phyloP scores from a whole-genome alignment of 2,329 filamentous ascomycete genomes.

The Fusarium subglutinans region DNA sequence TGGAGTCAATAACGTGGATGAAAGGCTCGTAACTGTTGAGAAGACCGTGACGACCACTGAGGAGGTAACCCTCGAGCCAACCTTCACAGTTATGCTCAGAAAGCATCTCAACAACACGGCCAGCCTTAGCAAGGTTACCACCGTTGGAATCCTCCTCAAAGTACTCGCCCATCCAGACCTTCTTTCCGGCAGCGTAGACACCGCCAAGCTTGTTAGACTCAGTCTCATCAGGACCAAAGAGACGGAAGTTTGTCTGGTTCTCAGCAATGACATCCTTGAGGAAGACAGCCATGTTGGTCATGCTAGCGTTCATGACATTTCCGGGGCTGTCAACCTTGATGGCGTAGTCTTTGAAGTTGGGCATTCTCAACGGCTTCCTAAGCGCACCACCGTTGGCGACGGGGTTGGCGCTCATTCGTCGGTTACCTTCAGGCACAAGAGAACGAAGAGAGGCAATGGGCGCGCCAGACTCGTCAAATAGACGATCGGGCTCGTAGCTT shows the following conservation, averaged over 20 bases:
- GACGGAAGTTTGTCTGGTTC: slow-evolving; percentile 75
- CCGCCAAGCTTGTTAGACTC: slow-evolving; percentile 80
- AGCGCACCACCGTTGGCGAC: slow-evolving; percentile 77
- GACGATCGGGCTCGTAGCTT: slow-evolving; percentile 76
- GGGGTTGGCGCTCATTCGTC: slow-evolving; percentile 81
- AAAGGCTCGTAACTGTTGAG: slow-evolving; percentile 87
- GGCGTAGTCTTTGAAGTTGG: slow-evolving; percentile 75
- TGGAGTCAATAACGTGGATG: slow-evolving; percentile 84
- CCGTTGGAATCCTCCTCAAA: slow-evolving; percentile 80
- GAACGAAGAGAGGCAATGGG: slow-evolving; percentile 70
- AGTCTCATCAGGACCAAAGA: slow-evolving; percentile 83
- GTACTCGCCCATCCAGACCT: slow-evolving; percentile 82
- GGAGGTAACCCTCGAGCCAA: slow-evolving; percentile 81
- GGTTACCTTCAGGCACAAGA: slow-evolving; percentile 71
- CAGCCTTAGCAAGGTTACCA: slow-evolving; percentile 74
- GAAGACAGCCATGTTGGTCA: slow-evolving; percentile 75
- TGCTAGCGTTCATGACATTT: slow-evolving; percentile 66
- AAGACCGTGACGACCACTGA: slow-evolving; percentile 78
- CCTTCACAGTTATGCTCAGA: slow-evolving; percentile 83
- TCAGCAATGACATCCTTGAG: slow-evolving; percentile 72
- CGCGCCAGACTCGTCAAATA: slow-evolving; percentile 72
- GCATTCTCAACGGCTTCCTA: slow-evolving; percentile 72
- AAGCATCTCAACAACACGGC: slow-evolving; percentile 86
- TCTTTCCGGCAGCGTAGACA: slow-evolving; percentile 79
- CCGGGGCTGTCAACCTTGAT: slow-evolving; percentile 70